phyloP scores from a whole-genome alignment of 805 yeast genomes.

The Torulaspora indica region DNA sequence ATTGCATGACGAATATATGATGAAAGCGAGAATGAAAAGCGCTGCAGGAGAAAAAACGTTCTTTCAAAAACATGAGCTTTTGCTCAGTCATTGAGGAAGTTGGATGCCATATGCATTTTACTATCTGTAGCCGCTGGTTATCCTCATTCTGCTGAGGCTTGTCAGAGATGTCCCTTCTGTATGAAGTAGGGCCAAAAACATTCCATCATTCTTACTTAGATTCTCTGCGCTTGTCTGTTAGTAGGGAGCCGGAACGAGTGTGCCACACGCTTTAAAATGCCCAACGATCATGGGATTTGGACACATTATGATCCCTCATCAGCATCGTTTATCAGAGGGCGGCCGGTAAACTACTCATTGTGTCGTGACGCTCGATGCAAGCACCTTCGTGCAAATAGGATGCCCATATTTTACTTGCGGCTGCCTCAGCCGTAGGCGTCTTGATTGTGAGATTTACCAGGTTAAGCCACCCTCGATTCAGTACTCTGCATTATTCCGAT shows the following conservation, averaged over 20 bases:
- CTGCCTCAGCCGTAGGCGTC: no score
- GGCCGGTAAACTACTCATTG: slow-evolving; percentile 58
- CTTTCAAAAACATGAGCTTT: slow-evolving; percentile 18
- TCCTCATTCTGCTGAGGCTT: slow-evolving; percentile 63
- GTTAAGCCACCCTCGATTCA: no score
- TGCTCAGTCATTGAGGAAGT: slow-evolving; percentile 48
- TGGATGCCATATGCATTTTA: slow-evolving; percentile 58
- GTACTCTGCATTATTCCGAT: no score
- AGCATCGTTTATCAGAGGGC: slow-evolving; percentile 58
- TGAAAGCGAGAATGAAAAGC: slow-evolving; percentile 35
- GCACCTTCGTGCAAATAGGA: slow-evolving; percentile 49
- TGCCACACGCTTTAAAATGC: slow-evolving; percentile 45
- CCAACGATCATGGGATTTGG: slow-evolving; percentile 62
- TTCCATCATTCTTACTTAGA: slow-evolving; percentile 61
- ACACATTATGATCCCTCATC: slow-evolving; percentile 50
- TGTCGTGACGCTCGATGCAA: slow-evolving; percentile 48
- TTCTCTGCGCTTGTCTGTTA: slow-evolving; percentile 45
- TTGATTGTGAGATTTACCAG: no score
- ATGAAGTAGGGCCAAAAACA: slow-evolving; percentile 55
- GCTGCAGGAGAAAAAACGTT: slow-evolving; percentile 29
- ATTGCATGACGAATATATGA: slow-evolving; percentile 50
- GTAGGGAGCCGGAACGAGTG: slow-evolving; percentile 48
- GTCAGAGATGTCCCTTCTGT: slow-evolving; percentile 52
- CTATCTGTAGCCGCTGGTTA: slow-evolving; percentile 52
- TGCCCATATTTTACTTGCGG: slow-evolving; percentile 42